A percentile compares a stretch with the other conserved stretches of the same genome.
phyloP scores from a whole-genome alignment of 257 asterid species.

The Lantana camara region DNA sequence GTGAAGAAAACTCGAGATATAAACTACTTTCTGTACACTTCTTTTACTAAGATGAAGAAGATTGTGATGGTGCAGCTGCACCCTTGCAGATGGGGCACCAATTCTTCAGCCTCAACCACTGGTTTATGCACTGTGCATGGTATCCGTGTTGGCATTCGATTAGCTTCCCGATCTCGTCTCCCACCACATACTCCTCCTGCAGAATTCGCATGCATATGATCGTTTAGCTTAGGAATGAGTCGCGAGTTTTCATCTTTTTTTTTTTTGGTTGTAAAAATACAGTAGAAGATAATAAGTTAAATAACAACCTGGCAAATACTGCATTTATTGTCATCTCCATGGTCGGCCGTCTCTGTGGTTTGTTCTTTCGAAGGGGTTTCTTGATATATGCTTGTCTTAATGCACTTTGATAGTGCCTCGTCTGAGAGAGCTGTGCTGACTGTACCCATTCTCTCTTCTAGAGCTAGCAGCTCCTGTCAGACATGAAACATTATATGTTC shows the following conservation, averaged over 20 bases:
- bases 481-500: neutral
- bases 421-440: conserved; percentile 90
- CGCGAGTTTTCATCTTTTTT: neutral
- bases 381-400: conserved; percentile 52
- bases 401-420: conserved; percentile 70
- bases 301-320: conserved; percentile 78
- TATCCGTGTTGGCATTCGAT: conserved; percentile 74
- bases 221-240: conserved; percentile 4
- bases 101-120: conserved; percentile 81
- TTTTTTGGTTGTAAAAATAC: neutral
- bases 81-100: conserved; percentile 98
- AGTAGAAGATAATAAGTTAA: too few relatives aligned
- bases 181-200: conserved; percentile 77
- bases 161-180: conserved; percentile 73
- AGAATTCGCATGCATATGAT: conserved; percentile 9
- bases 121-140: conserved; percentile 60
- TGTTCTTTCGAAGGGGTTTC: conserved; percentile 30
- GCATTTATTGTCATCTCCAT: conserved; percentile 70
- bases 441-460: conserved; percentile 90
- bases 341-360: conserved; percentile 32
- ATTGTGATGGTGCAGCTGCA: conserved; percentile 38
- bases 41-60: conserved; percentile 25
- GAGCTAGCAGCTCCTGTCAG: conserved; percentile 84
- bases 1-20: neutral
- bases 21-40: neutral